Conservation (phyloP, 371 early-diverging fungal species). For the Lichtheimia ramosa region DNA sequence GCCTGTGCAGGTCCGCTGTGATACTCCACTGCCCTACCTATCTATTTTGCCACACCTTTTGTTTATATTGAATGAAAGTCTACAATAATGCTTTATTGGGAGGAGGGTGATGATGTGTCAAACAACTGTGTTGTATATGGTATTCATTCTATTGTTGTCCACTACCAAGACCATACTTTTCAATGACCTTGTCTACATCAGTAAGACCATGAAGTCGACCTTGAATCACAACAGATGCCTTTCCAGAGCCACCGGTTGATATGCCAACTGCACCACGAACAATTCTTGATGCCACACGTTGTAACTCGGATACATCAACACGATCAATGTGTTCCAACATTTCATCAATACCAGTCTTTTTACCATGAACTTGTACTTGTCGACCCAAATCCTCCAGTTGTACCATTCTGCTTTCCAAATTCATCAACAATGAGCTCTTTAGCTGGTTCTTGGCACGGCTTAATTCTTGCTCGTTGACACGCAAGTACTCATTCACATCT, state of each 20-base stretch:
- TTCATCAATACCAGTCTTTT: constrained; percentile 73
- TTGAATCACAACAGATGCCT: constrained; percentile 56
- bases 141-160: constrained; percentile 4
- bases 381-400: constrained; percentile 94
- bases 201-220: constrained; percentile 48
- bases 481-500: constrained; percentile 25
- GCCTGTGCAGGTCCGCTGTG: no score
- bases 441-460: constrained; percentile 94
- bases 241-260: constrained; percentile 57
- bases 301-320: constrained; percentile 70
- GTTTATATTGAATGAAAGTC: no score
- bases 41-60: no score
- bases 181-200: constrained; percentile 43
- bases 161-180: constrained; percentile 40
- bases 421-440: constrained; percentile 90
- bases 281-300: constrained; percentile 63
- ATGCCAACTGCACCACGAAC: constrained; percentile 57
- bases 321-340: constrained; percentile 77
- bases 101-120: no score
- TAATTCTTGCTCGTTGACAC: constrained; percentile 65
- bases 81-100: no score
- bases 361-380: constrained; percentile 83
- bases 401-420: constrained; percentile 88
- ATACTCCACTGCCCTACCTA: no score
- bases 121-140: background rate